These are phyloP conservation scores for Suillus lakei DNA, from an alignment of 768 basidiomycete species.

Conservation along the genomic window DNA sequence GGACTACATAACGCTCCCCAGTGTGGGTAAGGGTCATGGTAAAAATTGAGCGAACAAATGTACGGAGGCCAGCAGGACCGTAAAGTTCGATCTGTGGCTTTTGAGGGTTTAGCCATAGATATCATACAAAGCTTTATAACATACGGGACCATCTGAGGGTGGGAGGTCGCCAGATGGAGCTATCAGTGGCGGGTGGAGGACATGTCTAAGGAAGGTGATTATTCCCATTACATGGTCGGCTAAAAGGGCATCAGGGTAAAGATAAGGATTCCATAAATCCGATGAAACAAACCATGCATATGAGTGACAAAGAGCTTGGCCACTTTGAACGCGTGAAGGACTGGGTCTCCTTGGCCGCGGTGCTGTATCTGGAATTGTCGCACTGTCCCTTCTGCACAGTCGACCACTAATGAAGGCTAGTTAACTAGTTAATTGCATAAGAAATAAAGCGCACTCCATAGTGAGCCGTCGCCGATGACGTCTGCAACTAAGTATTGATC, in stretches of 20 bases:
- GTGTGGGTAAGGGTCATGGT: slow-evolving; percentile 67
- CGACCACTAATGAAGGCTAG: slow-evolving; percentile 60
- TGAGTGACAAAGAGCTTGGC: slow-evolving; percentile 83
- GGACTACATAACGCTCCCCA: slow-evolving; percentile 69
- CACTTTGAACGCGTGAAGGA: slow-evolving; percentile 52
- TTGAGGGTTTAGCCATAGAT: slow-evolving; percentile 1
- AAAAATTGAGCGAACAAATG: slow-evolving; percentile 73
- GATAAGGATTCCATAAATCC: not conserved
- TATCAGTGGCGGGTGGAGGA: slow-evolving; percentile 53
- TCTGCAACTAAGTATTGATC: slow-evolving; percentile 51
- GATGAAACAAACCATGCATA: slow-evolving; percentile 65
- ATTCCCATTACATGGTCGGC: slow-evolving; percentile 82
- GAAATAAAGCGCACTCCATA: slow-evolving; percentile 63
- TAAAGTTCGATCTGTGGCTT: slow-evolving; percentile 71
- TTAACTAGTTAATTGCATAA: slow-evolving; percentile 6
- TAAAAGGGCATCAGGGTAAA: slow-evolving; percentile 20
- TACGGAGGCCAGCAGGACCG: slow-evolving; percentile 79
- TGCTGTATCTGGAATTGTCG: slow-evolving; percentile 69
- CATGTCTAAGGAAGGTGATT: slow-evolving; percentile 63
- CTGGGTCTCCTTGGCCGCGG: slow-evolving; percentile 26
- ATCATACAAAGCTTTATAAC: slow-evolving; percentile 6
- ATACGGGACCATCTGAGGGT: slow-evolving; percentile 19
- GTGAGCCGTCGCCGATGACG: slow-evolving; percentile 52
- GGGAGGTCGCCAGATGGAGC: slow-evolving; percentile 15
- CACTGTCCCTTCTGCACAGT: slow-evolving; percentile 82